Conservation (phyloP, 805 yeast species). For the Cyberlindnera euphorbiae region DNA sequence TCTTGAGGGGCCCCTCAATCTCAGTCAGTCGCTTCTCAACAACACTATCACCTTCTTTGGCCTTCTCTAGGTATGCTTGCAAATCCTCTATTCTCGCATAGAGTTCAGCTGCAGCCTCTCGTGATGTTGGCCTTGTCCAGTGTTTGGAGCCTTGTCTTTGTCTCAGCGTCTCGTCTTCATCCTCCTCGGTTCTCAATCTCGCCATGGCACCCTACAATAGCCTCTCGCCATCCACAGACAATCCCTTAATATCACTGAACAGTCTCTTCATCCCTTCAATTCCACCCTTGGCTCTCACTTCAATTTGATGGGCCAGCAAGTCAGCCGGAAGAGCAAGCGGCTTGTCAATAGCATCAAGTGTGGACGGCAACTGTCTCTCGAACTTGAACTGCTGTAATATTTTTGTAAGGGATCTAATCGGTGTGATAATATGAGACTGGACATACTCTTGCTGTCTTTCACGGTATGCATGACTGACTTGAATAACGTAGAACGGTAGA, state of each 20-base stretch:
- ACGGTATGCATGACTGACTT: slow-evolving; percentile 59
- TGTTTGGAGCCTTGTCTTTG: slow-evolving; percentile 44
- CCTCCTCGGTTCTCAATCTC: slow-evolving; percentile 43
- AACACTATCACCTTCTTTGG: slow-evolving; percentile 55
- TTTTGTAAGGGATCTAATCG: slow-evolving; percentile 43
- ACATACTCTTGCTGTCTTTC: slow-evolving; percentile 60
- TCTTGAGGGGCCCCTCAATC: slow-evolving; percentile 42
- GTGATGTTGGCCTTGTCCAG: slow-evolving; percentile 51
- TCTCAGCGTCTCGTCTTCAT: slow-evolving; percentile 51
- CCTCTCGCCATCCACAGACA: slow-evolving; percentile 37
- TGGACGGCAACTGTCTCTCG: slow-evolving; percentile 52
- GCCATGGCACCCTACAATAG: slow-evolving; percentile 43
- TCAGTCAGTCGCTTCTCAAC: slow-evolving; percentile 42
- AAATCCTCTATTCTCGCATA: slow-evolving; percentile 39
- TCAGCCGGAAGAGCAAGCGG: slow-evolving; percentile 54
- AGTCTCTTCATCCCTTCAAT: slow-evolving; percentile 35
- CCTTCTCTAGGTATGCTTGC: slow-evolving; percentile 47
- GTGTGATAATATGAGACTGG: slow-evolving; percentile 38
- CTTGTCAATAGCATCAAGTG: slow-evolving; percentile 54
- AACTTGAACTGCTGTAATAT: slow-evolving; percentile 40
- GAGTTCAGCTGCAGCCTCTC: slow-evolving; percentile 37
- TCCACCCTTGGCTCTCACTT: slow-evolving; percentile 52
- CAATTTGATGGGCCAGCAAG: slow-evolving; percentile 50
- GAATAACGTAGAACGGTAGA: slow-evolving; percentile 62
- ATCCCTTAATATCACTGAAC: slow-evolving; percentile 39